Evolutionary conservation across 345 rosid genomes (phyloP), one percentile per base, ranked within the genome.

Genomic region (Lepidium sativum): DNA sequence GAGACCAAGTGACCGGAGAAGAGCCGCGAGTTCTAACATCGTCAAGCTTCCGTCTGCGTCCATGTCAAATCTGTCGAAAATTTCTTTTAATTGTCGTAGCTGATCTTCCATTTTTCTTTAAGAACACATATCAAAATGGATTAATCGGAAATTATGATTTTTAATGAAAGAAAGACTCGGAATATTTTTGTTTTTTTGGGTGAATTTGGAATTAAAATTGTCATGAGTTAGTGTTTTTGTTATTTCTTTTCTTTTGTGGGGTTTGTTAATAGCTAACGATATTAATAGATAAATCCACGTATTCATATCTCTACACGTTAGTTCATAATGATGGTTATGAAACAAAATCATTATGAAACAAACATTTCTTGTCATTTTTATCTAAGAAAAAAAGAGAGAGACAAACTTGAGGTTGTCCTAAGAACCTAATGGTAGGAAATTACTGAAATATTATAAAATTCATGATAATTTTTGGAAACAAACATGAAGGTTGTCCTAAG

Each of bases 1-100:
- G 55, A 92, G 82, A 1, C 98, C 91, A 0, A 87, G 62, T 1
- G 97, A 83, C 18, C 96, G 77, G 49, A 87, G 76, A 58, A 89
- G 78, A 4, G 95, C 97, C 0, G 98, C 96, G 2, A 92, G 89
- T 81, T 89, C 98, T 54, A 87, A 79, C 44, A 89, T 74, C 0
- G 97, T 92, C n/a, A 89, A 79, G 86, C 95, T 92, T 48, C 96
- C 98, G 21, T 92, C 98, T 3, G 82, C 72, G 44, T 92, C 98
- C 92, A 84, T 82, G 83, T 91, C 96, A 40, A 91, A 91, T 37
- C 88, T 80, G 5, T 72, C 67, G 23, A 88, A 86, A 10, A 86
- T 91, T 41, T 80, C 89, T 70, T 65, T 58, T 23, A 88, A 69
- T 82, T 82, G 88, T 31, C 75, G 68, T 2, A 84, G 48, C 65